Conservation (phyloP, 2,329 filamentous ascomycete genomes). For the Pseudogymnoascus pannorum region DNA sequence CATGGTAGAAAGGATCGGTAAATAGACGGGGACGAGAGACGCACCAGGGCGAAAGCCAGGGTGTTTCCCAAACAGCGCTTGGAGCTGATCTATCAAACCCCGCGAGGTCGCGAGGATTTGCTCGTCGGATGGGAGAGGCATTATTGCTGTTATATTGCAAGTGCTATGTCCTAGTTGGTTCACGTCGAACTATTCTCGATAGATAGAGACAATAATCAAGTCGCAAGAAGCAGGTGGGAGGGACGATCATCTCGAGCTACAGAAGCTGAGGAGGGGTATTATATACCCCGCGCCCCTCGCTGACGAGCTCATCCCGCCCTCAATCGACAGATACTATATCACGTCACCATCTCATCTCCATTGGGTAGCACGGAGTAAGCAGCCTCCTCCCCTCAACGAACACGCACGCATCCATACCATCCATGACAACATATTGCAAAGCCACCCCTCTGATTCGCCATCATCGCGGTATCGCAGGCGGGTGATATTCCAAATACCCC, state of each 20-base stretch:
- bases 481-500: background rate
- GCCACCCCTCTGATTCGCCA: background rate
- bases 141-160: constrained; percentile 21
- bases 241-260: background rate
- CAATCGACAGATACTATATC: background rate
- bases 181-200: background rate
- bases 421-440: background rate
- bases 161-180: background rate
- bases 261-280: background rate
- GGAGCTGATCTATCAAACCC: constrained; percentile 31
- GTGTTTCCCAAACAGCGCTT: constrained; percentile 34
- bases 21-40: background rate
- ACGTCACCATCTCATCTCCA: background rate
- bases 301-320: background rate
- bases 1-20: background rate
- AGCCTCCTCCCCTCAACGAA: background rate
- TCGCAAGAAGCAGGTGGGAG: background rate
- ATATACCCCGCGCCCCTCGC: background rate
- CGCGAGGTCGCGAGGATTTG: constrained; percentile 32
- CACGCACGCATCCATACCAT: background rate
- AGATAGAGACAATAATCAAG: background rate
- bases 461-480: background rate
- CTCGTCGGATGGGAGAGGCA: constrained; percentile 39
- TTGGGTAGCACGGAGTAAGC: background rate
- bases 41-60: constrained; percentile 35